Conservation (phyloP, 2,329 filamentous ascomycete genomes). For the Verticillium isaacii region DNA sequence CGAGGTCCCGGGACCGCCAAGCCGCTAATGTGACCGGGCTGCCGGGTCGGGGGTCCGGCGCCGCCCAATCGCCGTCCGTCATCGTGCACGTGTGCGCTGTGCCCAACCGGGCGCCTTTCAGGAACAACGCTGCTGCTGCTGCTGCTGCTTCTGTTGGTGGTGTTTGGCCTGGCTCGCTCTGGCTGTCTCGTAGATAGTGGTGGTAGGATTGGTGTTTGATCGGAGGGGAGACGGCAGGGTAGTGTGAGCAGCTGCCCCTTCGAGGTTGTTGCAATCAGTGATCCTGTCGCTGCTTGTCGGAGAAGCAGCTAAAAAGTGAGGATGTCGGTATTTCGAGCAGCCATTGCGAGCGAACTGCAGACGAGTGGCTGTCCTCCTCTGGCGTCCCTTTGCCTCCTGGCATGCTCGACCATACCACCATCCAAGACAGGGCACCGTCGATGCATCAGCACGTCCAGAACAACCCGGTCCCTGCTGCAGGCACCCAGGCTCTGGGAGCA, state of each 20-base stretch:
- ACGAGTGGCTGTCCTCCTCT: too few species aligned
- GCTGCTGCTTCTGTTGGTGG: too few species aligned
- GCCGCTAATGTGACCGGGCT: neutral
- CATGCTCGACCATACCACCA: too few species aligned
- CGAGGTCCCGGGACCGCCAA: neutral
- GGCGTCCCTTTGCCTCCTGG: too few species aligned
- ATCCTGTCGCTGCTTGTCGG: too few species aligned
- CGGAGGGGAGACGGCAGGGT: neutral
- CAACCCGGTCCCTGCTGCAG: neutral
- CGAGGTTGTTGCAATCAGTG: neutral
- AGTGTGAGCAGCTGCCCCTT: neutral
- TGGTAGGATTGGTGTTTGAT: neutral
- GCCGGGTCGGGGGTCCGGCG: neutral
- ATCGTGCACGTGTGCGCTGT: neutral
- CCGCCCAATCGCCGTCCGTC: neutral
- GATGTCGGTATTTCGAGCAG: too few species aligned
- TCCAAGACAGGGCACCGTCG: too few species aligned
- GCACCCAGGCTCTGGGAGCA: neutral
- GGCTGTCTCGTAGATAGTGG: neutral
- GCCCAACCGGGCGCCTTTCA: too few species aligned
- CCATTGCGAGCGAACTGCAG: too few species aligned
- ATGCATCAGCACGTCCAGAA: too few species aligned
- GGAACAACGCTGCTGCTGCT: too few species aligned
- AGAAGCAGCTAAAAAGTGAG: too few species aligned
- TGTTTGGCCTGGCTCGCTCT: neutral